These are phyloP conservation scores for Arctostaphylos glauca DNA, from an alignment of 148 eudicot species.

Conservation along the genomic window DNA sequence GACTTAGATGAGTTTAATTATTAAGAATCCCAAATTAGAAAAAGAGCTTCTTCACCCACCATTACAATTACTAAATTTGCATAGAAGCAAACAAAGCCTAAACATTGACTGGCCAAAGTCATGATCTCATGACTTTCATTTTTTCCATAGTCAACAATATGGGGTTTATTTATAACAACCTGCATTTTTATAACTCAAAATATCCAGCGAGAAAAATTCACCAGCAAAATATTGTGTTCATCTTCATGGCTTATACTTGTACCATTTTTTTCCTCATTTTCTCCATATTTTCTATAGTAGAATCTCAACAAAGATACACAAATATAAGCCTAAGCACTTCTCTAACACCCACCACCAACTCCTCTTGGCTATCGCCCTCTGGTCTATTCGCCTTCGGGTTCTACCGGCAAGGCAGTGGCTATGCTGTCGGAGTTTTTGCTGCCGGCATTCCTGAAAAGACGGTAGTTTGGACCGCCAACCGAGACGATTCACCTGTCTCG, in stretches of 20 bases:
- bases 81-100: neutral
- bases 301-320: neutral
- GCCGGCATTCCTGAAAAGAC: slow-evolving; percentile 23
- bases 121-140: neutral
- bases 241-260: neutral
- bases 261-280: neutral
- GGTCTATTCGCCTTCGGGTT: slow-evolving; percentile 36
- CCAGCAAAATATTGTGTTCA: neutral
- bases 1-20: too few relatives aligned
- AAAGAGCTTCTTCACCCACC: too few relatives aligned
- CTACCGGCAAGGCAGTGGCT: slow-evolving; percentile 20
- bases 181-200: neutral
- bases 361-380: slow-evolving; percentile 15
- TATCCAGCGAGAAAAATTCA: neutral
- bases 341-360: slow-evolving; percentile 5
- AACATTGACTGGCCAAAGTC: neutral
- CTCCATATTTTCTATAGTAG: neutral
- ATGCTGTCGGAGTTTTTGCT: slow-evolving; percentile 26
- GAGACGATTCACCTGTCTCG: slow-evolving; percentile 17
- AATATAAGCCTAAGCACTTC: slow-evolving; percentile 14
- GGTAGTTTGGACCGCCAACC: slow-evolving; percentile 33
- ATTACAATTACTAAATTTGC: neutral
- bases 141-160: neutral
- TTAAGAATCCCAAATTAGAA: too few relatives aligned
- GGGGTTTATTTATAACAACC: neutral